phyloP scores from a whole-genome alignment of 1,284 basidiomycete genomes.

The Ceratobasidium sp. region DNA sequence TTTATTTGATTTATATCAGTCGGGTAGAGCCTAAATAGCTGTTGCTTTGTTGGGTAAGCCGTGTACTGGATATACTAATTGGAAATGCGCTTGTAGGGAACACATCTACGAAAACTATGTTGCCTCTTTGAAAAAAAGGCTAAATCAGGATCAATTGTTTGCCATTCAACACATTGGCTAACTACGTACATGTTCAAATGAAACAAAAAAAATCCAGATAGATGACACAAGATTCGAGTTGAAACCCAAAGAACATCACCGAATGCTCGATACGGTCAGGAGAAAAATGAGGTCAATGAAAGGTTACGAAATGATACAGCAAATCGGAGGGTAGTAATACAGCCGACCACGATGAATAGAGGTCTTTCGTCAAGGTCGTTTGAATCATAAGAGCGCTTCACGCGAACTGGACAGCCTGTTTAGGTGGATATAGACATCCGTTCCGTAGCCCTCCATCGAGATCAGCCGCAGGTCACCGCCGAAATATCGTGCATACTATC shows the following conservation, averaged over 20 bases:
- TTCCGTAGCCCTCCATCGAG: constrained; percentile 97
- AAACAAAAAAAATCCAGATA: background rate
- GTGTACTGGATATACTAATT: no score
- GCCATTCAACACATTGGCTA: background rate
- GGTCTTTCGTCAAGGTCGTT: background rate
- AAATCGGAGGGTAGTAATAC: constrained; percentile 15
- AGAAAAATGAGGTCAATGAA: background rate
- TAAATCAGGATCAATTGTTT: background rate
- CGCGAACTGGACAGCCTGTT: constrained; percentile 87
- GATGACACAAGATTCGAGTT: background rate
- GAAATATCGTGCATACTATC: constrained; percentile 93
- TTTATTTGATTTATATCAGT: no score
- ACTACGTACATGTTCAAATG: constrained; percentile 17
- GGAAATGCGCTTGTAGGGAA: no score
- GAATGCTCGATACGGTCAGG: background rate
- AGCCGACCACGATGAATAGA: constrained; percentile 7
- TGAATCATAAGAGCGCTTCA: constrained; percentile 71
- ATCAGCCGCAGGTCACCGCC: constrained; percentile 97
- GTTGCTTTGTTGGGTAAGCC: no score
- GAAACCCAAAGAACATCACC: background rate
- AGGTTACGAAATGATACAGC: constrained; percentile 17
- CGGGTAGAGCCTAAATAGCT: no score
- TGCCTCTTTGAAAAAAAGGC: no score
- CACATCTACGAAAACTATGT: no score
- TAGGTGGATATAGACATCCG: constrained; percentile 91